Percentiles rank a stretch among this genome's conserved stretches.
phyloP scores from a whole-genome alignment of 768 basidiomycete genomes.

The Agaricus blazei region DNA sequence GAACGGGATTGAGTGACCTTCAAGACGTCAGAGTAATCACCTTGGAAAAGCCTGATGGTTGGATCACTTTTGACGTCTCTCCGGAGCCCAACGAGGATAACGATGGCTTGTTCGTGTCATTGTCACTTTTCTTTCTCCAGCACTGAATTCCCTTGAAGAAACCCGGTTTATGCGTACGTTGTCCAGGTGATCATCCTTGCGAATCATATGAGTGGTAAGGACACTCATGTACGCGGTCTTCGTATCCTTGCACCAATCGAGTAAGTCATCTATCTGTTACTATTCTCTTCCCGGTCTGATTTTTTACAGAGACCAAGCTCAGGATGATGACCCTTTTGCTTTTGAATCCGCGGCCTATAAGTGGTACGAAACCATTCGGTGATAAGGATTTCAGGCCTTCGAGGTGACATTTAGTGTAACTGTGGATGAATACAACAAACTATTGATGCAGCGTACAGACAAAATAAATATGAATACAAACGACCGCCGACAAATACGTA shows the following conservation, averaged over 20 bases:
- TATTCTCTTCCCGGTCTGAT: not conserved
- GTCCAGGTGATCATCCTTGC: slow-evolving; percentile 86
- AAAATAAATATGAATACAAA: slow-evolving; percentile 10
- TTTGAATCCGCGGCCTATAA: slow-evolving; percentile 63
- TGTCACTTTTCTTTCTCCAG: not conserved
- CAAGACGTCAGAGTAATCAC: slow-evolving; percentile 87
- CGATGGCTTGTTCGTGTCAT: slow-evolving; percentile 63
- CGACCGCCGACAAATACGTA: not conserved
- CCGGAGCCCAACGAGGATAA: slow-evolving; percentile 76
- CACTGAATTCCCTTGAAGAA: slow-evolving; percentile 38
- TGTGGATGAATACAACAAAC: slow-evolving; percentile 2
- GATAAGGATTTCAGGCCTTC: slow-evolving; percentile 8
- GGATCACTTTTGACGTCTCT: slow-evolving; percentile 85
- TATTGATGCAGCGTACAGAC: not conserved
- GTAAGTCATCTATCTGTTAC: slow-evolving; percentile 33
- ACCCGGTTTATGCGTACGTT: slow-evolving; percentile 84
- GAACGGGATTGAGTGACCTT: slow-evolving; percentile 86
- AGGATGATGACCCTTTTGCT: slow-evolving; percentile 68
- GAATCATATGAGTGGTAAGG: slow-evolving; percentile 98
- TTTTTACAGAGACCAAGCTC: slow-evolving; percentile 33
- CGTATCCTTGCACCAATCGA: slow-evolving; percentile 81
- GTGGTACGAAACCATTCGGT: slow-evolving; percentile 79
- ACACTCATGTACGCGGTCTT: slow-evolving; percentile 94
- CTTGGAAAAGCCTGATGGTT: slow-evolving; percentile 89
- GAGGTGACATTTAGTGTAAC: not conserved